These are phyloP conservation scores for Schizosaccharomyces octosporus DNA, from an alignment of 805 yeast species.

Conservation along the genomic window DNA sequence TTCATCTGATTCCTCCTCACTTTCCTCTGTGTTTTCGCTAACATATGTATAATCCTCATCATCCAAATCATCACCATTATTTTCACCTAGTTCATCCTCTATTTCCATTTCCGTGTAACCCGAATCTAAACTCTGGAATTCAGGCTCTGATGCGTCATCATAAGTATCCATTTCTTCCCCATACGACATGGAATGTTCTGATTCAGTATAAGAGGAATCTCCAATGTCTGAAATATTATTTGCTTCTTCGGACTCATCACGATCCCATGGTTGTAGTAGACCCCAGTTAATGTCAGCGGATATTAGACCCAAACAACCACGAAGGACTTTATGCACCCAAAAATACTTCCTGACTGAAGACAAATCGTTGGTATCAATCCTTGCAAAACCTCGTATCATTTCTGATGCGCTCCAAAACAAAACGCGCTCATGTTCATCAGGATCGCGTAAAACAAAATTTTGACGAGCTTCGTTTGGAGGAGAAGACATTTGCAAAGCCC, in stretches of 20 bases:
- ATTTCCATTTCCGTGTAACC: too few species aligned
- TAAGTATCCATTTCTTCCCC: too few species aligned
- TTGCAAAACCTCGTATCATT: not conserved
- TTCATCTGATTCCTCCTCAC: conserved; percentile 4
- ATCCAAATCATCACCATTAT: not conserved
- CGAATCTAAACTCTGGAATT: too few species aligned
- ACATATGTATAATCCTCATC: not conserved
- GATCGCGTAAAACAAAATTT: not conserved
- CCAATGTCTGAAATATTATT: too few species aligned
- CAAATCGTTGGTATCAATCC: not conserved
- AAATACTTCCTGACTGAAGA: not conserved
- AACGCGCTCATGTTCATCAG: not conserved
- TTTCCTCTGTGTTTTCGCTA: not conserved
- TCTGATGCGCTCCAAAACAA: not conserved
- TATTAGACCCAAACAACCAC: not conserved
- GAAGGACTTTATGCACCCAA: not conserved
- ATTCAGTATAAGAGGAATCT: too few species aligned
- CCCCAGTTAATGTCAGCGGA: not conserved
- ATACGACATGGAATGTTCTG: too few species aligned
- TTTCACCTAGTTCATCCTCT: not conserved
- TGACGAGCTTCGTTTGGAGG: not conserved
- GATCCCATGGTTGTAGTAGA: not conserved
- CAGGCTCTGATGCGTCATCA: too few species aligned
- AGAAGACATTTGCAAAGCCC: not conserved
- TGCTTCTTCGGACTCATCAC: not conserved